Evolutionary conservation across 176 grass and related monocot species (phyloP), one percentile per base, ranked within the genome.

Genomic region (Aechmea fasciata): DNA sequence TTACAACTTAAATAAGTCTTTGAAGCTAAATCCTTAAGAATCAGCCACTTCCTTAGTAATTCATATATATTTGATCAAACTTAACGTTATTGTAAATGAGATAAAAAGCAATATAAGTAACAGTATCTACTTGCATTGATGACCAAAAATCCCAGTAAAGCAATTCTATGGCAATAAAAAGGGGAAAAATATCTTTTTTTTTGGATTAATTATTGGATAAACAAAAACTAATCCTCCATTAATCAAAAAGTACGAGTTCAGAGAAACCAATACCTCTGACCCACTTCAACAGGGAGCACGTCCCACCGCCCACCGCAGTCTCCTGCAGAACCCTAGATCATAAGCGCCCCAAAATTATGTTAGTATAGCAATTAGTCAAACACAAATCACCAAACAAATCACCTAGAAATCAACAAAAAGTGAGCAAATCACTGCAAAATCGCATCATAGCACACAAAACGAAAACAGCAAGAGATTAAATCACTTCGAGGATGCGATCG

Each of bases 251-350:
- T 8, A 41, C 5, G 5, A 41, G 33, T 41, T 41, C 33, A 41
- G 33, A 41, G 4, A 14, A 52, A 55, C 0, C 11, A 73, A 71
- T 85, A 99, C 94, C 94, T 83, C 85, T 73, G 63, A 99, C 84
- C 89, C 94, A 99, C 79, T 90, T 99, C 71, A 84, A 89, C 61
- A 99, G 89, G n/a, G 69, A 64, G 53, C 94, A 99, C 11, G 83
- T 82, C 10, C 84, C 94, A 57, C 94, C 94, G 3, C 80, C 78
- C 76, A 88, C 49, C 70, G 85, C 75, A 14, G 87, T 73, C 0
- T 93, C 90, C 78, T 90, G 90, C 15, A 89, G 80, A 85, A 99
- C 84, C 94, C 94, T 99, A 77, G 18, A 62, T 50, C 66, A 69
- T 51, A 19, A 15, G 47, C 1, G 13, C 25, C 55, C 15, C 55